A percentile compares a stretch with the other conserved stretches of the same genome.
Conservation (phyloP, 352 stramenopile species). For the Phytophthora rubi region DNA sequence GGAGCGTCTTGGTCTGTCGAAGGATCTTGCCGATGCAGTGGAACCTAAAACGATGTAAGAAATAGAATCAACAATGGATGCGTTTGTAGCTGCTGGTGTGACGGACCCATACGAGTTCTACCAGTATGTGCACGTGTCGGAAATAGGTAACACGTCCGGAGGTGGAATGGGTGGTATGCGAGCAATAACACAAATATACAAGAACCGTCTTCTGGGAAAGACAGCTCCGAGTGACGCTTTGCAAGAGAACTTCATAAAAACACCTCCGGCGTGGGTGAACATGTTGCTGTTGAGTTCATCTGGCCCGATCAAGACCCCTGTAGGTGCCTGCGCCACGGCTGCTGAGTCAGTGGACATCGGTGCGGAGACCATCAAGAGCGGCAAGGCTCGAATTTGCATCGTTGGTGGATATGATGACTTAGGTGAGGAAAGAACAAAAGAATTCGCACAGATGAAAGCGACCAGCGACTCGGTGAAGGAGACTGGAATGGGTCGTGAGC, state of each 20-base stretch:
- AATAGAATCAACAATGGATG: conserved; percentile 47
- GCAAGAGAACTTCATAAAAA: conserved; percentile 91
- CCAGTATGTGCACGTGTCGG: conserved; percentile 90
- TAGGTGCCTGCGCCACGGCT: conserved; percentile 86
- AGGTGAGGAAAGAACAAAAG: conserved; percentile 40
- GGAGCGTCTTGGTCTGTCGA: conserved; percentile 79
- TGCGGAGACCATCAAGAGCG: conserved; percentile 87
- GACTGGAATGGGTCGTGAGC: conserved; percentile 71
- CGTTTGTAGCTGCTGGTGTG: conserved; percentile 79
- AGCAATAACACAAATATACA: conserved; percentile 80
- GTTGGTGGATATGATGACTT: conserved; percentile 91
- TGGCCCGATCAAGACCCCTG: conserved; percentile 89
- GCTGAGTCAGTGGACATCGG: conserved; percentile 90
- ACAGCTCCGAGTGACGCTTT: conserved; percentile 78
- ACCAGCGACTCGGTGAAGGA: conserved; percentile 90
- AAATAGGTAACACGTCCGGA: conserved; percentile 87
- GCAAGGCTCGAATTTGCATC: conserved; percentile 86
- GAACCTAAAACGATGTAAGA: too few species aligned
- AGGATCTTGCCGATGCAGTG: conserved; percentile 81
- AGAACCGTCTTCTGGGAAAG: conserved; percentile 72
- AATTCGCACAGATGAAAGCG: conserved; percentile 88
- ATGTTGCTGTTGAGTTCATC: conserved; percentile 89
- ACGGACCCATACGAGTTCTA: conserved; percentile 93
- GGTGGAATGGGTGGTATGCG: conserved; percentile 87
- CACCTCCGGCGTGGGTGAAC: conserved; percentile 89